Base-by-base conservation (phyloP, 208 protist genomes). In the Angomonas ambiguus region DNA sequence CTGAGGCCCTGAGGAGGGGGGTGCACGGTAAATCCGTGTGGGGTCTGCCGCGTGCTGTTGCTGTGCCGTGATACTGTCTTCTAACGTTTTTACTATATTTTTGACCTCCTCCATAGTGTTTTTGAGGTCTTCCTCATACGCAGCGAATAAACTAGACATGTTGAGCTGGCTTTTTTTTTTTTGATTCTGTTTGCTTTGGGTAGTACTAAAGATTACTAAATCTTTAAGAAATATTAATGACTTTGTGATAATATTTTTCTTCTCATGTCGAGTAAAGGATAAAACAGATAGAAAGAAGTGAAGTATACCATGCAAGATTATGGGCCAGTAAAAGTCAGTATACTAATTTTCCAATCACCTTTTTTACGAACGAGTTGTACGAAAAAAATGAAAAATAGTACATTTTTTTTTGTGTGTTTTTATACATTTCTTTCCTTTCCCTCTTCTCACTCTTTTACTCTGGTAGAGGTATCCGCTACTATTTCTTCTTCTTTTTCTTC, bases 61-160 rank as follows among this genome's bases (percentile, higher is more conserved):
- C 53, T 83, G 69, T 1, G 57, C 59, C 2, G 74, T 65, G 16
- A 91, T 66, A 51, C 35, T 51, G 20, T 51, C 45, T 45, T 82
- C 69, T 30, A 92, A 71, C 32, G 56, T 61, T 0, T 2, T 25
- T 18, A 74, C 64, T 20, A 57, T 53, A 34, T 71, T 73, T 31
- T 68, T 69, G 10, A 78, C 62, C 61, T 71, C 55, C 33, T 62
- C 56, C 30, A 79, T 30, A 13, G 38, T 79, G 28, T 91, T 82
- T 24, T 78, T 68, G 65, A 84, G 85, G 72, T 90, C 83, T 27
- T 78, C 80, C 65, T 90, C 76, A 62, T 93, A 93, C 3, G 71
- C 82, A 1, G 69, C 63, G 48, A 93, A 79, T 18, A 93, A 73
- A 22, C 74, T 72, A 0, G 83, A 87, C 71, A 88, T 83, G 41